These are phyloP conservation scores for Nicotiana tomentosiformis DNA, from an alignment of 257 asterid species.

Conservation along the genomic window DNA sequence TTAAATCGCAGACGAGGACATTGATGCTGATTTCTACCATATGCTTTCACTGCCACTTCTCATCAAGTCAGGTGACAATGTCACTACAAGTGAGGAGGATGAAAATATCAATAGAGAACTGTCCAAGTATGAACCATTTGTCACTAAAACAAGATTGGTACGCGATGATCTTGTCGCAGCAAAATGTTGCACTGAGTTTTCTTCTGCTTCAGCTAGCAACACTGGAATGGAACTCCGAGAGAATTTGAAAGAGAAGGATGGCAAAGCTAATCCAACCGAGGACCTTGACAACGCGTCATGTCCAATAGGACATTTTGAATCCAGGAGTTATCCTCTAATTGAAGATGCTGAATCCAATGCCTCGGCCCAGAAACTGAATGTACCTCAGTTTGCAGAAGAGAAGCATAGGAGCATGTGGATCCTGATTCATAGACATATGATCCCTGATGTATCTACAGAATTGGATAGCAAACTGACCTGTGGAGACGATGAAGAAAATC, in stretches of 20 bases:
- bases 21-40: background rate
- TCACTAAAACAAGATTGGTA: background rate
- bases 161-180: slow-evolving; percentile 20
- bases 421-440: slow-evolving; percentile 31
- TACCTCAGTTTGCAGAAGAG: background rate
- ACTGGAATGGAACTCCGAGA: background rate
- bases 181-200: slow-evolving; percentile 8
- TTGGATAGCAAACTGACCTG: background rate
- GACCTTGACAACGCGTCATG: slow-evolving; percentile 2
- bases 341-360: background rate
- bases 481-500: slow-evolving; percentile 11
- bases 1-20: background rate
- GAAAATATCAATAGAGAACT: background rate
- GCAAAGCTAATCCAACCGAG: slow-evolving; percentile 20
- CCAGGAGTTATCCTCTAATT: background rate
- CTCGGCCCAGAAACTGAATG: background rate
- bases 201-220: slow-evolving; percentile 22
- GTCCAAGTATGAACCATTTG: slow-evolving; percentile 13
- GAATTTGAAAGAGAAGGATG: slow-evolving; percentile 6
- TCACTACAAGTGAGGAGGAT: background rate
- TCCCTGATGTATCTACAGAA: slow-evolving; percentile 17
- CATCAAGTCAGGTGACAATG: slow-evolving; percentile 14
- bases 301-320: slow-evolving; percentile 20
- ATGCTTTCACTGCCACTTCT: background rate
- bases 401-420: slow-evolving; percentile 36